phyloP scores from a whole-genome alignment of 2,329 filamentous ascomycete genomes.

The Thielaviopsis punctulata region DNA sequence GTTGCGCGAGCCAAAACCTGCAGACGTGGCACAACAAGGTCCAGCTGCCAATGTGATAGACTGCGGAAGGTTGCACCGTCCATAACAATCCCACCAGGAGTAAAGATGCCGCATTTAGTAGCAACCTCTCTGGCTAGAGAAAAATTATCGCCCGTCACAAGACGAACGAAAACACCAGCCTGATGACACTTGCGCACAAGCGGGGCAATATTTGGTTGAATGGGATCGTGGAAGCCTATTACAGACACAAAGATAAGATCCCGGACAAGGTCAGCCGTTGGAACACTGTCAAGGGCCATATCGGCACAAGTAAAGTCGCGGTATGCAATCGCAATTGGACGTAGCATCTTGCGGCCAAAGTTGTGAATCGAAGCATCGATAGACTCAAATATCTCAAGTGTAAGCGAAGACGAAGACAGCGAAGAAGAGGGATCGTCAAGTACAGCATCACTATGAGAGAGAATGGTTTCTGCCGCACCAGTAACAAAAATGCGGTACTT shows the following conservation, averaged over 20 bases:
- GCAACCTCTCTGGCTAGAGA: constrained; percentile 29
- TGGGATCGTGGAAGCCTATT: constrained; percentile 52
- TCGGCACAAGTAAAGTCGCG: constrained; percentile 38
- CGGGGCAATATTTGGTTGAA: constrained; percentile 42
- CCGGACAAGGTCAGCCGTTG: constrained; percentile 12
- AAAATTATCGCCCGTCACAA: constrained; percentile 37
- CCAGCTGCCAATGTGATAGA: constrained; percentile 29
- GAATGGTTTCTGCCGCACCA: constrained; percentile 39
- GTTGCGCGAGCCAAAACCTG: constrained; percentile 53
- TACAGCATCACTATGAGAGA: constrained; percentile 26
- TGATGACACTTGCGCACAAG: constrained; percentile 44
- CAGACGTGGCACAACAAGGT: constrained; percentile 40
- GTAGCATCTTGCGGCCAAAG: constrained; percentile 50
- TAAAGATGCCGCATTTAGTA: constrained; percentile 38
- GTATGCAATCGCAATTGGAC: constrained; percentile 49
- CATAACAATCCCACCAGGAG: constrained; percentile 41
- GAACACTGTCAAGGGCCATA: constrained; percentile 22
- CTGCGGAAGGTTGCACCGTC: constrained; percentile 37
- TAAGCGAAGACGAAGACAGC: constrained; percentile 17
- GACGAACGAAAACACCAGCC: constrained; percentile 49
- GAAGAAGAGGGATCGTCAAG: constrained; percentile 27
- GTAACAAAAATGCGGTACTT: constrained; percentile 36
- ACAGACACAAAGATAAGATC: constrained; percentile 25
- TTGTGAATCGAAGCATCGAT: constrained; percentile 21
- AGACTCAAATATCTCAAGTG: constrained; percentile 18